Evolutionary conservation across 73 alveolate species (phyloP), one percentile per base, ranked within the genome.

Genomic region (Paramecium octaurelia): DNA sequence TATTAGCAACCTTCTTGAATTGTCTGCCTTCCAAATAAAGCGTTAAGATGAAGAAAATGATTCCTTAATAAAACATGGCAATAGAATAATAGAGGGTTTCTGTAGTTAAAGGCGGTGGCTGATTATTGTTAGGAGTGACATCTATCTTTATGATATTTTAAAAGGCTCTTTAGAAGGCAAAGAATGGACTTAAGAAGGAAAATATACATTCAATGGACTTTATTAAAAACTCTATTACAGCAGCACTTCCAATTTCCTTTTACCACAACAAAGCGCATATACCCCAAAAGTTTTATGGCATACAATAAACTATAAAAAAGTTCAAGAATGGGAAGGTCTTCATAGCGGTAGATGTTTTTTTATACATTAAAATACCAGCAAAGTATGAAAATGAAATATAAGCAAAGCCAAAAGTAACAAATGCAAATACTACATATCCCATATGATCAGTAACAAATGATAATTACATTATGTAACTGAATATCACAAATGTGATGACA

Each of bases 211-310:
- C 38, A 34, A 75, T 6, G 6, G 60, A 8, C 14, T 36, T 40
- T 36, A 34, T 10, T 14, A 75, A 34, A 40, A 44, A 40, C 10
- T 29, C 42, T 14, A 40, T 21, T 1, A 36, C 0, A 5, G 36
- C 27, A 36, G 14, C 10, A 75, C 6, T 75, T 34, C 40, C 40
- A 4, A 31, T 34, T 4, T 23, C 84, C 23, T 68, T 68, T 68
- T 27, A 68, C 40, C 34, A 75, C 7, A 75, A 34, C 18, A 75
- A 34, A n/a, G 88, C 88, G 6, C 60, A 21, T 11, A 75, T 8
- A 34, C 57, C 59, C 88, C 88, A 75, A 36, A 87, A 87, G n/a
- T 87, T 64, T 73, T 60, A 68, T 40, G 54, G 64, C 88, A 24
- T 42, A 40, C 93, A 36, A 64, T 42, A 87, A 46, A 64, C 20